These are phyloP conservation scores for Trichoderma sp. DNA, from an alignment of 2,329 filamentous ascomycete genomes.

Conservation along the genomic window DNA sequence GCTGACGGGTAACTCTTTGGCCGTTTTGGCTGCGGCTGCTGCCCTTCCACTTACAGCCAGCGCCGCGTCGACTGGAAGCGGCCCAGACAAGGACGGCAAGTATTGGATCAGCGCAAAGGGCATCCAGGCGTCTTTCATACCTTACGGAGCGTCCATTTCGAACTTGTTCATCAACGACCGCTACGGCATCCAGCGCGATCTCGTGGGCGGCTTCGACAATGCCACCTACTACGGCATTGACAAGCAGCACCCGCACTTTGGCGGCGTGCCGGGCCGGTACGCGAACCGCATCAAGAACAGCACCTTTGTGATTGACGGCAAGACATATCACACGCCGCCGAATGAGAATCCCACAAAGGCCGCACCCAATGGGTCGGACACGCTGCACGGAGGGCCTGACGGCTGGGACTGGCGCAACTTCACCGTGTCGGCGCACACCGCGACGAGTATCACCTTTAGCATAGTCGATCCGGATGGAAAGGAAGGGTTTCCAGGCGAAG, in stretches of 20 bases:
- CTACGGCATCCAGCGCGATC: conserved; percentile 66
- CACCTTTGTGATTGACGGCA: conserved; percentile 68
- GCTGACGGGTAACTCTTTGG: conserved; percentile 23
- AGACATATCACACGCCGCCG: conserved; percentile 57
- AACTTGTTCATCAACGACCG: conserved; percentile 71
- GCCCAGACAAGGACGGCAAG: conserved; percentile 63
- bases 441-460: conserved; percentile 71
- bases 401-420: conserved; percentile 81
- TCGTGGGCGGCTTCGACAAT: conserved; percentile 76
- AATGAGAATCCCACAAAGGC: conserved; percentile 62
- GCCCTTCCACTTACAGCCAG: conserved; percentile 23
- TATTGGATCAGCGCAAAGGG: conserved; percentile 70
- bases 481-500: conserved; percentile 77
- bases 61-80: conserved; percentile 23
- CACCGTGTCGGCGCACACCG: conserved; percentile 68
- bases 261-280: conserved; percentile 73
- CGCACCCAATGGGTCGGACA: conserved; percentile 58
- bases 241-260: conserved; percentile 68
- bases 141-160: conserved; percentile 72
- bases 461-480: conserved; percentile 72
- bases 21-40: conserved; percentile 25
- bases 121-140: conserved; percentile 69
- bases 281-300: conserved; percentile 81
- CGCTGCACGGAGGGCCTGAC: conserved; percentile 68
- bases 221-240: conserved; percentile 69